Percentiles rank a stretch among this genome's conserved stretches.
phyloP scores from a whole-genome alignment of 768 basidiomycete genomes.

The Leccinum subtestaceum region DNA sequence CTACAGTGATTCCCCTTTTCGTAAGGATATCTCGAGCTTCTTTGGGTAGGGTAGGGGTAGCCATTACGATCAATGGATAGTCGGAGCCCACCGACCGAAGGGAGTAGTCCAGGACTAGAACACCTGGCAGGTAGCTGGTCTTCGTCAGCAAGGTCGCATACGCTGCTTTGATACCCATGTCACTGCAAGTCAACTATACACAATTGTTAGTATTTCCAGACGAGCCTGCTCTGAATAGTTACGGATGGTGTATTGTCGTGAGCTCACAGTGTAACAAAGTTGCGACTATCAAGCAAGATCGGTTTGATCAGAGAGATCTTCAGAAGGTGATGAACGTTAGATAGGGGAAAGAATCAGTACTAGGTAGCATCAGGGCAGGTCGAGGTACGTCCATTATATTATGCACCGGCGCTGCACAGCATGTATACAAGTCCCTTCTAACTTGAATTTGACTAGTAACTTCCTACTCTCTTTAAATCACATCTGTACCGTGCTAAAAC shows the following conservation, averaged over 20 bases:
- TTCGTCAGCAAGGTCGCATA: conserved; percentile 82
- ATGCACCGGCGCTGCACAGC: too few relatives aligned
- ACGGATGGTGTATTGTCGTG: not conserved
- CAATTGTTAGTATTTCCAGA: not conserved
- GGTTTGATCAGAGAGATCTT: not conserved
- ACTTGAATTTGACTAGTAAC: too few relatives aligned
- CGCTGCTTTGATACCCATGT: conserved; percentile 45
- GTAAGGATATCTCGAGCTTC: conserved; percentile 50
- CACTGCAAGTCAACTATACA: not conserved
- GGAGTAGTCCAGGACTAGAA: conserved; percentile 52
- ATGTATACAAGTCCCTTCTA: too few relatives aligned
- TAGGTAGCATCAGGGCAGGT: too few relatives aligned
- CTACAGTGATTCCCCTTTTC: conserved; percentile 50
- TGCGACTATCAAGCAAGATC: not conserved
- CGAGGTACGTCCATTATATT: too few relatives aligned
- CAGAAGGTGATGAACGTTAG: too few relatives aligned
- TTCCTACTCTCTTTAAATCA: too few relatives aligned
- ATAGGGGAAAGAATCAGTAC: too few relatives aligned
- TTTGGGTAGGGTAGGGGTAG: conserved; percentile 54
- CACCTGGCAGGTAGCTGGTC: conserved; percentile 52
- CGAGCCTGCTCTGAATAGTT: not conserved
- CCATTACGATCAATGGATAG: conserved; percentile 82
- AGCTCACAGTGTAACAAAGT: not conserved
- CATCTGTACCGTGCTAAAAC: too few relatives aligned
- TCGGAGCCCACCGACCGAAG: conserved; percentile 52